Evolutionary conservation across 2,329 filamentous ascomycete species (phyloP), one percentile per base, ranked within the genome.

Genomic region (Colletotrichum sidae): DNA sequence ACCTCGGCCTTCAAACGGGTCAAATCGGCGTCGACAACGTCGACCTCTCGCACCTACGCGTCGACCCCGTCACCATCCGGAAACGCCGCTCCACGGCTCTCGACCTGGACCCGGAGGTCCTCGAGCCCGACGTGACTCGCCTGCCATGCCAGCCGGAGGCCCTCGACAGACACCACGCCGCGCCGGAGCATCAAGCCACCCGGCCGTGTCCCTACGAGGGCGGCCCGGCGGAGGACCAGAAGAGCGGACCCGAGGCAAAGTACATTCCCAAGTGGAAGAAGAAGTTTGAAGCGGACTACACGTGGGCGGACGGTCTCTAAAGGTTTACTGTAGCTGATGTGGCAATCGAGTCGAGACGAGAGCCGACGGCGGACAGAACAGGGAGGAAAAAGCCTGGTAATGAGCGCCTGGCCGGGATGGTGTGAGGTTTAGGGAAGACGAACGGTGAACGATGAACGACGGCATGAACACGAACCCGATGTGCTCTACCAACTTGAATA

Each of bases 21-120:
- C 47, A 12, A 9, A 66, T 66, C 47, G 52, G 63, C 41, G 59
- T 66, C n/a, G 63, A 66, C 42, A 52, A 35, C 4, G 62, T 65
- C 17, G 62, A 65, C 58, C 46, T 52, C 39, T 56, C 10, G 52
- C 11, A 12, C 25, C 62, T 65, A 6, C 62, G 62, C 41, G 62
- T 65, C 17, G 62, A 65, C 35, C 62, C 62, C 9, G 62, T 65
- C 12, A 25, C 13, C 9, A 34, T 58, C 46, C 46, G 44, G 13
- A 13, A 38, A 10, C 55, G 42, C 46, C 17, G 8, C 45, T 25
- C 25, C 25, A 25, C 34, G 44, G 7, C 44, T 8, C 15, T 17
- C 15, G 44, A n/a, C 42, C 13, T 44, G 1, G 4, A n/a, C 42
- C 4, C 6, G 11, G 35, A 35, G 25, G 54, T 38, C 3, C 10